A percentile compares a stretch with the other conserved stretches of the same genome.
Evolutionary conservation across 805 yeast genomes (phyloP).

Genomic region (Cyberlindnera mycetangii): DNA sequence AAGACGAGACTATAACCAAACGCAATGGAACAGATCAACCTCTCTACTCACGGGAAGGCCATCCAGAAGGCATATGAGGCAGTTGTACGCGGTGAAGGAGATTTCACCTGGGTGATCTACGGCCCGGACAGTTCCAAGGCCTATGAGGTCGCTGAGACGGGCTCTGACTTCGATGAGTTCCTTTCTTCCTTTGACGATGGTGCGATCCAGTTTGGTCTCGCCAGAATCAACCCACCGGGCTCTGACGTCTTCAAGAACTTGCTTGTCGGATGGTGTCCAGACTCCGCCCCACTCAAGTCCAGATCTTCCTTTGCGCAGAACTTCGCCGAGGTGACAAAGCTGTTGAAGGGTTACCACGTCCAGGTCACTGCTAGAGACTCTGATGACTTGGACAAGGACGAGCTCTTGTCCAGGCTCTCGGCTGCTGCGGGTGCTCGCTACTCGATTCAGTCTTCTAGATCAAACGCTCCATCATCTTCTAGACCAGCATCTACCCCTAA

Average conservation of each 20-base stretch:
- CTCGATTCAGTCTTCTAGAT: conserved; percentile 51
- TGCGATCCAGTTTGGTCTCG: conserved; percentile 85
- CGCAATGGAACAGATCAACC: conserved; percentile 45
- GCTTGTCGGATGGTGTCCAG: conserved; percentile 96
- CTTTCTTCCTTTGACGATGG: conserved; percentile 82
- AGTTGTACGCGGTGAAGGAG: conserved; percentile 74
- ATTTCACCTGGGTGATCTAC: conserved; percentile 72
- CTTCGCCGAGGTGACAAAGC: conserved; percentile 69
- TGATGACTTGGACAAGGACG: conserved; percentile 82
- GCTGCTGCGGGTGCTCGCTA: conserved; percentile 97
- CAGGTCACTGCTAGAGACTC: conserved; percentile 95
- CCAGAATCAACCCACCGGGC: conserved; percentile 86
- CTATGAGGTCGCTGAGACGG: conserved; percentile 44
- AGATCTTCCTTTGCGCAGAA: conserved; percentile 75
- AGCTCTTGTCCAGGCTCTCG: conserved; percentile 69
- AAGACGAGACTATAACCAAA: no score
- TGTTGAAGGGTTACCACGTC: conserved; percentile 83
- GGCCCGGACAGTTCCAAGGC: conserved; percentile 60
- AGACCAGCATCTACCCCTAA: conserved; percentile 32
- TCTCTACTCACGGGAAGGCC: conserved; percentile 67
- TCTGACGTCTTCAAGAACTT: conserved; percentile 83
- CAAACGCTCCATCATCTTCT: conserved; percentile 30
- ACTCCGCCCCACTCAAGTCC: conserved; percentile 79
- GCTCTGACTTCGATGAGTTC: conserved; percentile 70
- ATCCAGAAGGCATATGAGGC: conserved; percentile 74